A percentile compares a stretch with the other conserved stretches of the same genome.
These are phyloP conservation scores for Zasmidium angulare DNA, from an alignment of 2,329 filamentous ascomycete genomes.

Conservation along the genomic window DNA sequence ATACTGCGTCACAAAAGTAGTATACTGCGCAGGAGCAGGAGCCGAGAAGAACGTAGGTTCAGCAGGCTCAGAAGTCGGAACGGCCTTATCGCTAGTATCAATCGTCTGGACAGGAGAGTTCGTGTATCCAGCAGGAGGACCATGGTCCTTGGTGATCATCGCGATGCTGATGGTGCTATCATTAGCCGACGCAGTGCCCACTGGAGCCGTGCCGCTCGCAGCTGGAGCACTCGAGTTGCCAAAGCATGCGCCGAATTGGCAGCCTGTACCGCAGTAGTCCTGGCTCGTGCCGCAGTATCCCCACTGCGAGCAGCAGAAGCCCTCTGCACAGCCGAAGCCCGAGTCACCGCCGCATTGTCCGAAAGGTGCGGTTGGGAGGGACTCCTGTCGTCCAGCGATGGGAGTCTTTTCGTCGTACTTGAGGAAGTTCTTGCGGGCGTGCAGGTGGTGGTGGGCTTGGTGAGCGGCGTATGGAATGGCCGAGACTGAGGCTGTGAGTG, in stretches of 20 bases:
- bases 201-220: slow-evolving; percentile 2
- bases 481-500: slow-evolving; percentile 6
- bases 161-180: not conserved
- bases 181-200: slow-evolving; percentile 1
- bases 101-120: not conserved
- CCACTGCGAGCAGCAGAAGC: slow-evolving; percentile 26
- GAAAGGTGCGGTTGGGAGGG: slow-evolving; percentile 12
- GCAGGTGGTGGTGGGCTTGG: slow-evolving; percentile 11
- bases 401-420: not conserved
- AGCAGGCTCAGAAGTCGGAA: not conserved
- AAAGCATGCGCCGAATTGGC: slow-evolving; percentile 24
- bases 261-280: slow-evolving; percentile 28
- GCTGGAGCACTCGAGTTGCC: slow-evolving; percentile 8
- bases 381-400: slow-evolving; percentile 19
- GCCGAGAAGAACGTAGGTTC: slow-evolving; percentile 1
- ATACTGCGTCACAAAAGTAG: not conserved
- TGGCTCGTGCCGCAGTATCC: slow-evolving; percentile 25
- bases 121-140: not conserved
- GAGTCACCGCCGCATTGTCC: slow-evolving; percentile 24
- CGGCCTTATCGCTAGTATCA: slow-evolving; percentile 1
- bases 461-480: slow-evolving; percentile 15
- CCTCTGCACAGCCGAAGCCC: slow-evolving; percentile 20
- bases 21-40: not conserved
- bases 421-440: slow-evolving; percentile 8
- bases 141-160: not conserved